Evolutionary conservation across 1,284 basidiomycete genomes (phyloP), one percentile per base, ranked within the genome.

Genomic region (Volvariella surrecta): DNA sequence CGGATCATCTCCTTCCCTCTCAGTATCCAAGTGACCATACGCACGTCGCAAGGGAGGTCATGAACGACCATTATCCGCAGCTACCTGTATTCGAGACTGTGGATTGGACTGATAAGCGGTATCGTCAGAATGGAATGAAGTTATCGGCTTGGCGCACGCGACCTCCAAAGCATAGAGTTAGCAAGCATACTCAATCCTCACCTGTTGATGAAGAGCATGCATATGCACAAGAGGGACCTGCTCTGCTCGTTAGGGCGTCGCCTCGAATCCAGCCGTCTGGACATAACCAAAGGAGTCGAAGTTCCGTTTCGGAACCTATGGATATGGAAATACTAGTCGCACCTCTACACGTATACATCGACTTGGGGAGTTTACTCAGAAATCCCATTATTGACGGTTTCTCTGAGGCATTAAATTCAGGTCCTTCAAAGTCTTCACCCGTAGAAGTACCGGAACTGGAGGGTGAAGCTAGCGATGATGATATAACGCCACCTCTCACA

Each of bases 331-430:
- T 57, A 2, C 48, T 50, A 7, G 41, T 59, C 3, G 47, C 49
- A 17, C 80, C 88, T 1, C 52, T 90, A 4, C 89, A 90, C 54
- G 37, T 86, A 10, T 89, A 89, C 55, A 45, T 87, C 22, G 89
- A 93, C 56, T 63, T 89, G n/a, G 74, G 68, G 57, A 56, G 51
- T 64, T 60, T 39, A 63, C 66, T 52, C 67, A 58, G 43, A 19
- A 19, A 35, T 19, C 13, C 13, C 18, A 19, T 35, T 15, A 15
- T 35, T 7, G 8, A n/a, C 13, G 34, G n/a, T 35, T 35, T 15
- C 34, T 6, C 7, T 15, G 34, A 35, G 15, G 34, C 13, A 15
- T 15, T 19, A 8, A 35, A 15, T n/a, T 22, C 28, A 3, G n/a
- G 19, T 11, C 9, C 31, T 3, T 31, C 28, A 15, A 32, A 21